Base-by-base conservation (phyloP, 768 basidiomycete genomes). In the Serendipita sp. region DNA sequence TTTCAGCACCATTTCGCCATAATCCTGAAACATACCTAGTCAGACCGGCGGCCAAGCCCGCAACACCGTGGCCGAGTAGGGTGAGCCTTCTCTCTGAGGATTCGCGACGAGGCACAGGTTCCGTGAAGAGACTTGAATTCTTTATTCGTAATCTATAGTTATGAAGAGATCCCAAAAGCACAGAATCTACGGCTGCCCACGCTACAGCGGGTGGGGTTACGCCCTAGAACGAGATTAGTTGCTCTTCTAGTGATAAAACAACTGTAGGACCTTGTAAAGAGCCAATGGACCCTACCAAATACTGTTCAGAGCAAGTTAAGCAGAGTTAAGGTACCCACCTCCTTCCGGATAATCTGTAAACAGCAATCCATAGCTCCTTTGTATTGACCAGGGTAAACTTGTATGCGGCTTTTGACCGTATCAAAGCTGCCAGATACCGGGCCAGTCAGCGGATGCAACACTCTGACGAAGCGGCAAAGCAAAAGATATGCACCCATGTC, bases 101-200 rank as follows among this genome's bases (percentile, higher is more conserved):
- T 30, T 76, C 74, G 2, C 7, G 30, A 30, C 44, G 46, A 28
- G 78, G 78, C 30, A 76, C 76, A 15, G 70, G 69, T 70, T 84
- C 85, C 3, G 80, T 82, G 76, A 60, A 60, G n/a, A 83, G 77
- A 38, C 79, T 78, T 65, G 78, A 72, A 32, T 78, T 75, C 44
- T 81, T 74, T 41, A 80, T 77, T 63, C 83, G 80, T 3, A 88
- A 75, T 4, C 87, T 81, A 71, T 87, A 89, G 70, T 86, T 85
- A 72, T 88, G 85, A 38, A 87, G 73, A 15, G 84, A 85, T 34
- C 85, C 86, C 65, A 85, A 76, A 18, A 86, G 77, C 32, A 88
- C 75, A 18, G 85, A 84, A 70, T 89, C 87, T 64, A 85, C 84
- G 47, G 83, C 80, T 15, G 84, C 82, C 86, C 85, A 87, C 11